A percentile compares a stretch with the other conserved stretches of the same genome.
These are phyloP conservation scores for Serendipita vermifera DNA, from an alignment of 768 basidiomycete genomes.

Conservation along the genomic window DNA sequence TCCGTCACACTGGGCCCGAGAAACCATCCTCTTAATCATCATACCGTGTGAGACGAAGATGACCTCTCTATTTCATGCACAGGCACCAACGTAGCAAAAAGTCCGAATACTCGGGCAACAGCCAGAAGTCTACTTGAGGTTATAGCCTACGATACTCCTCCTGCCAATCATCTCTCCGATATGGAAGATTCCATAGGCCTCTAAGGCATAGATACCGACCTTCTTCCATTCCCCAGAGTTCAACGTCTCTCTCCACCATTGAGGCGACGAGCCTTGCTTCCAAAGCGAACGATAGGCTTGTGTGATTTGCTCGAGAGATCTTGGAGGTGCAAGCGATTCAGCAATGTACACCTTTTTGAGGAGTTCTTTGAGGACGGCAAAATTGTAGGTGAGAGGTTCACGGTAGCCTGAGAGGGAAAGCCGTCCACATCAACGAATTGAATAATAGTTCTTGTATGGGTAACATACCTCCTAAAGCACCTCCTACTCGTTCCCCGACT, in stretches of 20 bases:
- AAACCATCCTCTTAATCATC: too few species aligned
- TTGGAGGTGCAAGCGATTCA: slow-evolving; percentile 58
- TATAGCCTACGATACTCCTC: slow-evolving; percentile 68
- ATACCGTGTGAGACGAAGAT: too few species aligned
- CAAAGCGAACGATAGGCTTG: slow-evolving; percentile 54
- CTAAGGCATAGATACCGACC: slow-evolving; percentile 62
- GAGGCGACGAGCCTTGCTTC: slow-evolving; percentile 41
- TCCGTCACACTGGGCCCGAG: too few species aligned
- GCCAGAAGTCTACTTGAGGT: slow-evolving; percentile 29
- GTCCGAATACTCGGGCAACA: too few species aligned
- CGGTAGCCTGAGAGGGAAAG: slow-evolving; percentile 43
- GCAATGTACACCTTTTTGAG: slow-evolving; percentile 59
- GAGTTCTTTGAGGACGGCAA: slow-evolving; percentile 61
- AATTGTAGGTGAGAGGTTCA: slow-evolving; percentile 66
- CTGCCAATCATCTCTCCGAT: slow-evolving; percentile 83
- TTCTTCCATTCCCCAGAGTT: slow-evolving; percentile 53
- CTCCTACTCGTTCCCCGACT: slow-evolving; percentile 31
- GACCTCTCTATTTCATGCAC: too few species aligned
- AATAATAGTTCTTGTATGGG: slow-evolving; percentile 4
- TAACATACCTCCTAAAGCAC: not conserved
- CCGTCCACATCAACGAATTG: not conserved
- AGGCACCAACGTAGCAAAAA: too few species aligned
- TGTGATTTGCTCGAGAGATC: slow-evolving; percentile 37
- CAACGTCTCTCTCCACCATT: slow-evolving; percentile 49
- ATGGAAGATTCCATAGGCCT: slow-evolving; percentile 84